phyloP scores from a whole-genome alignment of 2,329 filamentous ascomycete genomes.

The Xylariomycetidae sp. region DNA sequence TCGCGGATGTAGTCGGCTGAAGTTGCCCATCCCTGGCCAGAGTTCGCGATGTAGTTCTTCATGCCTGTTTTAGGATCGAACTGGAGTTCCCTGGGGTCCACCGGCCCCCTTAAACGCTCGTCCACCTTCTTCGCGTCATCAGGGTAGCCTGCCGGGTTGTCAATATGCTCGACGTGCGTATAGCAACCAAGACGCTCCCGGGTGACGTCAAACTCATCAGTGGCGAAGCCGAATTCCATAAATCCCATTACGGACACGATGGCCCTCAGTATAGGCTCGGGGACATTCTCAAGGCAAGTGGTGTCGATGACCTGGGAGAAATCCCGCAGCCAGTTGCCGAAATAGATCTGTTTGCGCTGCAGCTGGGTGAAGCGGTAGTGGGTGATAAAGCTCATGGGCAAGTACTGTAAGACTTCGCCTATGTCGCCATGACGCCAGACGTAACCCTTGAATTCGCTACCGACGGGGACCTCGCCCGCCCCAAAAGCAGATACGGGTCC shows the following conservation, averaged over 20 bases:
- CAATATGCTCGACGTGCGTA: constrained; percentile 50
- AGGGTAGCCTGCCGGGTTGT: constrained; percentile 36
- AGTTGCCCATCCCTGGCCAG: constrained; percentile 21
- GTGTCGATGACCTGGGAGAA: constrained; percentile 52
- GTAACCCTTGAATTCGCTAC: constrained; percentile 35
- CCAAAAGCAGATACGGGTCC: constrained; percentile 31
- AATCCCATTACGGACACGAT: constrained; percentile 51
- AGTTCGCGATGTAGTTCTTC: constrained; percentile 28
- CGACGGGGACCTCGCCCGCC: constrained; percentile 32
- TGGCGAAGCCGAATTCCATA: constrained; percentile 53
- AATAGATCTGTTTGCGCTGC: constrained; percentile 35
- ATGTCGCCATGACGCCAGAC: constrained; percentile 38
- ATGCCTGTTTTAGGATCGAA: constrained; percentile 26
- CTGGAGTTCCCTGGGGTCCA: constrained; percentile 24
- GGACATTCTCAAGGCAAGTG: constrained; percentile 47
- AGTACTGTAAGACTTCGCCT: constrained; percentile 31
- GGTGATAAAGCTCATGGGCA: constrained; percentile 33
- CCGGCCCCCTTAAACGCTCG: constrained; percentile 22
- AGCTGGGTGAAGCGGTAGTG: constrained; percentile 33
- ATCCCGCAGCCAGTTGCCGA: constrained; percentile 43
- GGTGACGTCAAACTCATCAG: constrained; percentile 52
- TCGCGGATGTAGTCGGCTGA: constrained; percentile 24
- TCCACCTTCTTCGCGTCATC: constrained; percentile 25
- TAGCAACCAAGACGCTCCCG: constrained; percentile 44
- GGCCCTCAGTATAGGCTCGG: constrained; percentile 47